Percentiles rank a stretch among this genome's conserved stretches.
Conservation (phyloP, 345 rosid genomes). For the Nephelium lappaceum region DNA sequence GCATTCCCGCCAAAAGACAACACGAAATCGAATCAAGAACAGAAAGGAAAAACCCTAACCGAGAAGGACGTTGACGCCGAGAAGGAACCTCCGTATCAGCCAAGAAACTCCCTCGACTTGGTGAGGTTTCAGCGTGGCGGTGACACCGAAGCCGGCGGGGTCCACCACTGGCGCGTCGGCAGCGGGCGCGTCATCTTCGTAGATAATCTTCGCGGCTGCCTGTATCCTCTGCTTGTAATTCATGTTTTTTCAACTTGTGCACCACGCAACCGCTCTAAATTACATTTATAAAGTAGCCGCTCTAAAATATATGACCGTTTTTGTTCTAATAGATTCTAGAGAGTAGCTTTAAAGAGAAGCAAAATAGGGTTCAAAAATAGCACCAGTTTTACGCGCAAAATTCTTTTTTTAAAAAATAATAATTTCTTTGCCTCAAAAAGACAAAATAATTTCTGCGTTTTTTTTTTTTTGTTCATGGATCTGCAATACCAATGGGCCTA, state of each 20-base stretch:
- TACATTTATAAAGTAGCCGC: neutral
- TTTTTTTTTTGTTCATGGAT: too few species aligned
- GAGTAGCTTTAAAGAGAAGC: neutral
- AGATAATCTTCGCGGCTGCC: slow-evolving; percentile 56
- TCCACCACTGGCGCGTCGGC: slow-evolving; percentile 26
- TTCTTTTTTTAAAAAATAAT: neutral
- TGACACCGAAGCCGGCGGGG: slow-evolving; percentile 51
- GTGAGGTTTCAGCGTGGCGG: slow-evolving; percentile 70
- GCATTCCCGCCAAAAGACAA: neutral
- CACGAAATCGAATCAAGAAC: neutral
- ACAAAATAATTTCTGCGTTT: too few species aligned
- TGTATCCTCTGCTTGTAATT: slow-evolving; percentile 61
- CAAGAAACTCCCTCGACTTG: slow-evolving; percentile 80
- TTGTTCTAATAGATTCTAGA: too few species aligned
- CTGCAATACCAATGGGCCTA: too few species aligned
- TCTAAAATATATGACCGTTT: neutral
- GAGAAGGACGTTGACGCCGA: slow-evolving; percentile 80
- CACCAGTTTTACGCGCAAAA: neutral
- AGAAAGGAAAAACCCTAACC: slow-evolving; percentile 34
- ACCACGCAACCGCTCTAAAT: neutral
- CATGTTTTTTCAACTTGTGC: slow-evolving; percentile 37
- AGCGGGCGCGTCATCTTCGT: slow-evolving; percentile 39
- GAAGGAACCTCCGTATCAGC: slow-evolving; percentile 67
- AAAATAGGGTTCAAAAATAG: too few species aligned
- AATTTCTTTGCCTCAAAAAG: too few species aligned